Evolutionary conservation across 176 grass and related monocot genomes (phyloP), one percentile per base, ranked within the genome.

Genomic region (Elaeis guineensis): DNA sequence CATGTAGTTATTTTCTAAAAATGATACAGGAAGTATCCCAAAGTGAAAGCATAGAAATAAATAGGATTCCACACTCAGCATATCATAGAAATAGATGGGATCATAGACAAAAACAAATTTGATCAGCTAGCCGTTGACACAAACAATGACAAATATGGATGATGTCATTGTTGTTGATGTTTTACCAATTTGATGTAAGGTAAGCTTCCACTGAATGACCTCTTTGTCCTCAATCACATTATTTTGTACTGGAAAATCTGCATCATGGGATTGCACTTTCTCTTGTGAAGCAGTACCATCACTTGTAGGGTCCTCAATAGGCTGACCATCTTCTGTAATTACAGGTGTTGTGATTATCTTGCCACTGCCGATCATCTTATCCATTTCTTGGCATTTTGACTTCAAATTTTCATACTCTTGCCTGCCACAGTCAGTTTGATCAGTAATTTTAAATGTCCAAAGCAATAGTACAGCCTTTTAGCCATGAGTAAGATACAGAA

Each of bases 121-220:
- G 35, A 44, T 44, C 35, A 9, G 11, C 11, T 44, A 44, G 8
- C 15, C 56, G 1, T 35, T 17, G 53, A 5, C 20, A 59, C 62
- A 57, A 70, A 32, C 17, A 51, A 1, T 25, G 69, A 52, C 16
- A 67, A 39, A 55, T 28, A 25, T 26, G 64, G 29, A 1, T 50
- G 21, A 48, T 50, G 55, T 48, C 64, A 29, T 44, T 75, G 50
- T 30, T 67, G 29, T 25, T 25, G 35, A 25, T 18, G 17, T 55
- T 22, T 73, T 82, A 97, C 93, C 93, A 80, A 97, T 97, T 79
- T 97, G 93, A 79, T 97, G 93, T 49, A 97, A 81, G 69, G 81
- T 77, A 63, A 89, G 84, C 56, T 91, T 97, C 92, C 93, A 97
- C 51, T 89, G 83, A 77, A 91, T 71, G 65, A 72, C 68, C 77